These are phyloP conservation scores for Ilex paraguariensis DNA, from an alignment of 305 asterid species.

Conservation along the genomic window DNA sequence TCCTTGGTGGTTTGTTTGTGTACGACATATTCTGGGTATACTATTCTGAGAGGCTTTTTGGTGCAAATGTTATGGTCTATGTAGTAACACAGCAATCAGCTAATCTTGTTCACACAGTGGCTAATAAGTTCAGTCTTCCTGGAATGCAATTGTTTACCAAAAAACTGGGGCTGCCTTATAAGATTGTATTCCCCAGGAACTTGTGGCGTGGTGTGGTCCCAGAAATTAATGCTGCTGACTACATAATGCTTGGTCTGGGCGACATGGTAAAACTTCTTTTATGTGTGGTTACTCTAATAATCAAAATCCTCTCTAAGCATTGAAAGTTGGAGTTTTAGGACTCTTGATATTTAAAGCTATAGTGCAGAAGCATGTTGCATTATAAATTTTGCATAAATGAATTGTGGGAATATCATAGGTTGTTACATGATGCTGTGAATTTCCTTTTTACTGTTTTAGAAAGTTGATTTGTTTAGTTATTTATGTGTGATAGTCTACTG, in stretches of 20 bases:
- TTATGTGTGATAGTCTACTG: too few species aligned
- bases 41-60: conserved; percentile 86
- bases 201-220: conserved; percentile 73
- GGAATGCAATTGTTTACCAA: conserved; percentile 77
- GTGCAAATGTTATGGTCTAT: conserved; percentile 92
- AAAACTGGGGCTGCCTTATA: conserved; percentile 90
- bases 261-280: conserved; percentile 67
- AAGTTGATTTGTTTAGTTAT: too few species aligned
- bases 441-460: too few species aligned
- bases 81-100: conserved; percentile 94
- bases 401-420: too few species aligned
- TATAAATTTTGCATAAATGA: too few species aligned
- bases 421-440: too few species aligned
- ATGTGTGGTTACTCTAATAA: too few species aligned
- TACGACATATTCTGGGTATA: conserved; percentile 96
- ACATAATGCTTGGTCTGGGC: conserved; percentile 98
- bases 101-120: conserved; percentile 88
- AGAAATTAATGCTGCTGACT: conserved; percentile 62
- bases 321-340: too few species aligned
- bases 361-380: too few species aligned
- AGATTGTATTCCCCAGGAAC: conserved; percentile 91
- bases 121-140: conserved; percentile 84
- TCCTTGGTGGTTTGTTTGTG: conserved; percentile 75
- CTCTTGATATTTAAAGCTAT: too few species aligned
- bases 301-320: too few species aligned